Percentiles rank a stretch among this genome's conserved stretches.
Conservation (phyloP, 2,329 filamentous ascomycete species). For the Arthrobotrys sinensis region DNA sequence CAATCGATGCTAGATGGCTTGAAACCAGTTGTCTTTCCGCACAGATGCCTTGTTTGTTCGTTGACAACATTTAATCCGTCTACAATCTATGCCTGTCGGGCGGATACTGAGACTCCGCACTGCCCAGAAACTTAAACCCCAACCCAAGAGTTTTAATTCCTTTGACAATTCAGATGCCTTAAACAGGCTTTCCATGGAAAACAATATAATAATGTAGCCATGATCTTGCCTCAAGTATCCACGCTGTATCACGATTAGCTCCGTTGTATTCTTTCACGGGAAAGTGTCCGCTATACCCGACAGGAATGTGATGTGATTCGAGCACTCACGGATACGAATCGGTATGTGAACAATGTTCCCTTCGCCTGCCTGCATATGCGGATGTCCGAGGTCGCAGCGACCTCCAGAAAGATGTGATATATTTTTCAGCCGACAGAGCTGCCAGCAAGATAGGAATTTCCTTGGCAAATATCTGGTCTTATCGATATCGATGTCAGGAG, state of each 20-base stretch:
- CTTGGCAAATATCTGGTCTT: slow-evolving; percentile 39
- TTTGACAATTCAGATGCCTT: slow-evolving; percentile 11
- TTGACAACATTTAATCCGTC: slow-evolving; percentile 6
- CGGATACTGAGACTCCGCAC: slow-evolving; percentile 34
- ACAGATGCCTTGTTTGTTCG: slow-evolving; percentile 12
- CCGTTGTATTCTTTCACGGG: slow-evolving; percentile 10
- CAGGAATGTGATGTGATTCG: slow-evolving; percentile 25
- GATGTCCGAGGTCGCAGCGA: slow-evolving; percentile 42
- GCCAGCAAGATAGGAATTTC: slow-evolving; percentile 24
- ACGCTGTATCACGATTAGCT: slow-evolving; percentile 28
- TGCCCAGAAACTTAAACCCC: background rate
- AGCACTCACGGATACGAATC: slow-evolving; percentile 22
- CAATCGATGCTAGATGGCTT: slow-evolving; percentile 18
- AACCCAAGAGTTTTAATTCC: slow-evolving; percentile 4
- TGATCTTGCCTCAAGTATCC: slow-evolving; percentile 7
- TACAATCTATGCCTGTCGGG: slow-evolving; percentile 25
- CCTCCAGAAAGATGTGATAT: slow-evolving; percentile 40
- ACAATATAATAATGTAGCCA: slow-evolving; percentile 7
- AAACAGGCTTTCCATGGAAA: slow-evolving; percentile 4
- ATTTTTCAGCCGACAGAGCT: slow-evolving; percentile 20
- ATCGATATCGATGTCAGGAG: slow-evolving; percentile 26
- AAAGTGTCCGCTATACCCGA: slow-evolving; percentile 11
- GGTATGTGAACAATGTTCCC: slow-evolving; percentile 23
- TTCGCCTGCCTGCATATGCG: slow-evolving; percentile 34
- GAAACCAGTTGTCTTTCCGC: slow-evolving; percentile 42